Evolutionary conservation across 768 basidiomycete genomes (phyloP).

Genomic region (Brasilioporus rufonigricans): DNA sequence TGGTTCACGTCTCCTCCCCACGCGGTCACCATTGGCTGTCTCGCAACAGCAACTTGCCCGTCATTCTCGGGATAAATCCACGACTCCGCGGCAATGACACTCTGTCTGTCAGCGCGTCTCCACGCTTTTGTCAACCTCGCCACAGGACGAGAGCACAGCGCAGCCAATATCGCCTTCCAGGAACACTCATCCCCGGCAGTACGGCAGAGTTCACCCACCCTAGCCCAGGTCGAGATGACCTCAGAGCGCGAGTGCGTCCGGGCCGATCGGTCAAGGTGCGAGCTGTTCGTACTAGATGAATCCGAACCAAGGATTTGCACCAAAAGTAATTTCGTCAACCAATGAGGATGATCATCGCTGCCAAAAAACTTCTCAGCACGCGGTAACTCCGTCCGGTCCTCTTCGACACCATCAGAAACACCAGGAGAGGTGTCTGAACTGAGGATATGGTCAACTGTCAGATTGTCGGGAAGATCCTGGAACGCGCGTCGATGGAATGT

Average conservation of each 20-base stretch:
- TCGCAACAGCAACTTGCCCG: conserved; percentile 26
- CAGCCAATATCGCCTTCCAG: conserved; percentile 72
- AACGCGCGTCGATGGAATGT: conserved; percentile 56
- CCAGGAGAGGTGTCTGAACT: conserved; percentile 24
- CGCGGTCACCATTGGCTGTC: conserved; percentile 51
- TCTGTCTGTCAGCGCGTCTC: conserved; percentile 66
- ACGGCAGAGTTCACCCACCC: conserved; percentile 71
- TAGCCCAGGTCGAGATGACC: conserved; percentile 69
- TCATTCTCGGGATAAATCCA: conserved; percentile 56
- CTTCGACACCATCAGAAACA: conserved; percentile 5
- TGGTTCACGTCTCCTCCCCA: conserved; percentile 66
- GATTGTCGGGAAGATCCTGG: conserved; percentile 50
- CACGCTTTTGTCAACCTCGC: conserved; percentile 78
- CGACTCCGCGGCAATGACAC: conserved; percentile 56
- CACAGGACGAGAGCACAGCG: conserved; percentile 69
- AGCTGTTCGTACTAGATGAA: conserved; percentile 34
- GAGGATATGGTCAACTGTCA: conserved; percentile 47
- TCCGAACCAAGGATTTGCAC: conserved; percentile 69
- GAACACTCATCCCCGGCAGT: conserved; percentile 74
- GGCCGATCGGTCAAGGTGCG: conserved; percentile 39
- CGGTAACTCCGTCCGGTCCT: not conserved
- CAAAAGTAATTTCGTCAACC: conserved; percentile 74
- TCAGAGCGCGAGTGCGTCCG: conserved; percentile 72
- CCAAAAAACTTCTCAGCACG: conserved; percentile 52
- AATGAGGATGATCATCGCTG: conserved; percentile 69